A percentile compares a stretch with the other conserved stretches of the same genome.
Conservation (phyloP, 805 yeast species). For the Hermanozyma aechmeae region DNA sequence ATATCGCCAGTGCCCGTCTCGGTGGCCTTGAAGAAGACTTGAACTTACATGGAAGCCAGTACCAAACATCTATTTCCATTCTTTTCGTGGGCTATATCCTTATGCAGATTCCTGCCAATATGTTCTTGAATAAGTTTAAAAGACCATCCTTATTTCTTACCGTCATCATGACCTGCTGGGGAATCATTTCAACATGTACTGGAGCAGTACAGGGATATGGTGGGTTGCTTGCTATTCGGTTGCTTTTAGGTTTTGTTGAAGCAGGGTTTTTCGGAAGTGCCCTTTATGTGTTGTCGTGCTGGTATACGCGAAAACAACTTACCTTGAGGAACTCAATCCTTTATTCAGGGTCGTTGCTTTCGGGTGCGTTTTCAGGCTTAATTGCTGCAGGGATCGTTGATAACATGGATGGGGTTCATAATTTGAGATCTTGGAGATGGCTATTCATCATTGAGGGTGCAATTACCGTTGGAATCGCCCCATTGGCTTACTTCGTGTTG, state of each 20-base stretch:
- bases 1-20: constrained; percentile 45
- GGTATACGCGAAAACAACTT: constrained; percentile 45
- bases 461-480: constrained; percentile 37
- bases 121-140: constrained; percentile 36
- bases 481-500: constrained; percentile 36
- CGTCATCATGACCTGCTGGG: constrained; percentile 41
- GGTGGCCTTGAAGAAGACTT: constrained; percentile 41
- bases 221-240: constrained; percentile 37
- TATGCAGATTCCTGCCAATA: constrained; percentile 41
- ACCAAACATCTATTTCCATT: constrained; percentile 44
- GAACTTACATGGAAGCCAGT: constrained; percentile 31
- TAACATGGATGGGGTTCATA: constrained; percentile 16
- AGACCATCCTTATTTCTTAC: constrained; percentile 45
- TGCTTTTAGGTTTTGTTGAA: constrained; percentile 38
- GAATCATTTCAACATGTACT: constrained; percentile 37
- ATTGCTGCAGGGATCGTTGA: constrained; percentile 46
- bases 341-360: constrained; percentile 40
- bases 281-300: constrained; percentile 40
- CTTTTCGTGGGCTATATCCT: constrained; percentile 41
- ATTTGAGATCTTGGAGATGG: constrained; percentile 39
- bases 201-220: constrained; percentile 37
- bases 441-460: constrained; percentile 49
- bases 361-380: constrained; percentile 48
- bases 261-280: constrained; percentile 41
- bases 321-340: constrained; percentile 42